phyloP scores from a whole-genome alignment of 345 rosid species.

The Iberis pinnata region DNA sequence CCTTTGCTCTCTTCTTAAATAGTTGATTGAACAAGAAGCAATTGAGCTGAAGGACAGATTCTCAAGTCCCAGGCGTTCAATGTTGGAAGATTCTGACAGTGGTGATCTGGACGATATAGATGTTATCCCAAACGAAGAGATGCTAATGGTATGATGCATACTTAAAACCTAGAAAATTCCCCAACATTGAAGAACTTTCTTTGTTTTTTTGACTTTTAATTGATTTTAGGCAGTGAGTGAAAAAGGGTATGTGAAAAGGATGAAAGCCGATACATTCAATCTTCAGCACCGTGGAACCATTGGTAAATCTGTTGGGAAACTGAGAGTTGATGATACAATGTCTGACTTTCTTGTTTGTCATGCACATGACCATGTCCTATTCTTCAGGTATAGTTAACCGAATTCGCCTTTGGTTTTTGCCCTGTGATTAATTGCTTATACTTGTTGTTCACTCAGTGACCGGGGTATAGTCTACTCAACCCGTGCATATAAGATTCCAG shows the following conservation, averaged over 20 bases:
- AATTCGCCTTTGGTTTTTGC: background rate
- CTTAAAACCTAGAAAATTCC: slow-evolving; percentile 10
- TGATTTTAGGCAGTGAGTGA: slow-evolving; percentile 79
- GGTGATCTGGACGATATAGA: slow-evolving; percentile 89
- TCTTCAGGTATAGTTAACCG: slow-evolving; percentile 56
- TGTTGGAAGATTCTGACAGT: slow-evolving; percentile 68
- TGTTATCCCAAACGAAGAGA: slow-evolving; percentile 90
- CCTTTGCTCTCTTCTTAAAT: background rate
- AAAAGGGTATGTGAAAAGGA: slow-evolving; percentile 92
- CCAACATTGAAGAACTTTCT: background rate
- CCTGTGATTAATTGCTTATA: background rate
- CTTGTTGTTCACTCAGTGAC: slow-evolving; percentile 45
- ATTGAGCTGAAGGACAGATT: slow-evolving; percentile 77
- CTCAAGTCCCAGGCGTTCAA: slow-evolving; percentile 66
- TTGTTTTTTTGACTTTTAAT: slow-evolving; percentile 15
- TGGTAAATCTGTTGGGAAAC: slow-evolving; percentile 94
- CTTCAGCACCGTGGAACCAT: slow-evolving; percentile 91
- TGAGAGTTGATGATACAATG: slow-evolving; percentile 85
- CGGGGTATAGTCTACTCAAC: slow-evolving; percentile 86
- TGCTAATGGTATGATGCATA: slow-evolving; percentile 57
- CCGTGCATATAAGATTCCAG: slow-evolving; percentile 92
- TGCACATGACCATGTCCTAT: slow-evolving; percentile 87
- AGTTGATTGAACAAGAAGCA: slow-evolving; percentile 84
- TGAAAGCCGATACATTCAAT: slow-evolving; percentile 82
- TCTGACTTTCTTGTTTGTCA: slow-evolving; percentile 87